phyloP scores from a whole-genome alignment of 306 rosid species.

The Sophora flavescens region DNA sequence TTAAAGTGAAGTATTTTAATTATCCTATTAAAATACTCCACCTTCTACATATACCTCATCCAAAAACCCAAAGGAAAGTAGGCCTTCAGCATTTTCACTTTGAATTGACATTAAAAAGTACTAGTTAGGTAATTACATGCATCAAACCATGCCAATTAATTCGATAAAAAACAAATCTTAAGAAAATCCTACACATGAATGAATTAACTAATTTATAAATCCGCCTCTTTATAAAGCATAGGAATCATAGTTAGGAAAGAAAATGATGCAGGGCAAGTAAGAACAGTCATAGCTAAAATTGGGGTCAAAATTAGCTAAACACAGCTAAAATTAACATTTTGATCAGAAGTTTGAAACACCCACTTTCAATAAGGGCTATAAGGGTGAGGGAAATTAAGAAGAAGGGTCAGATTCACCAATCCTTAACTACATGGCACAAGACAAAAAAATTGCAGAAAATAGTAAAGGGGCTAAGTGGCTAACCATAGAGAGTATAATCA shows the following conservation, averaged over 20 bases:
- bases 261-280: not conserved
- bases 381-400: not conserved
- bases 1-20: too few species aligned
- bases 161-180: too few species aligned
- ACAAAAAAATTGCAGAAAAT: not conserved
- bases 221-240: not conserved
- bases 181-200: not conserved
- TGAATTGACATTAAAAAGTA: too few species aligned
- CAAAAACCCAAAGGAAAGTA: too few species aligned
- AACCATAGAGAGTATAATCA: slow-evolving; percentile 47
- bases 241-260: not conserved
- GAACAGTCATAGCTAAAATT: not conserved
- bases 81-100: not conserved
- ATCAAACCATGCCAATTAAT: not conserved
- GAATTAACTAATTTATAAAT: not conserved
- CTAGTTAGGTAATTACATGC: too few species aligned
- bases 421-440: not conserved
- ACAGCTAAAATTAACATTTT: not conserved
- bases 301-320: too few species aligned
- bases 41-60: too few species aligned
- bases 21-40: too few species aligned
- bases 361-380: not conserved
- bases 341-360: not conserved
- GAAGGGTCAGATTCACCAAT: slow-evolving; percentile 13
- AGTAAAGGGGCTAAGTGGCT: not conserved